Evolutionary conservation across 2,329 filamentous ascomycete species (phyloP).

Genomic region (Geosmithia morbida): DNA sequence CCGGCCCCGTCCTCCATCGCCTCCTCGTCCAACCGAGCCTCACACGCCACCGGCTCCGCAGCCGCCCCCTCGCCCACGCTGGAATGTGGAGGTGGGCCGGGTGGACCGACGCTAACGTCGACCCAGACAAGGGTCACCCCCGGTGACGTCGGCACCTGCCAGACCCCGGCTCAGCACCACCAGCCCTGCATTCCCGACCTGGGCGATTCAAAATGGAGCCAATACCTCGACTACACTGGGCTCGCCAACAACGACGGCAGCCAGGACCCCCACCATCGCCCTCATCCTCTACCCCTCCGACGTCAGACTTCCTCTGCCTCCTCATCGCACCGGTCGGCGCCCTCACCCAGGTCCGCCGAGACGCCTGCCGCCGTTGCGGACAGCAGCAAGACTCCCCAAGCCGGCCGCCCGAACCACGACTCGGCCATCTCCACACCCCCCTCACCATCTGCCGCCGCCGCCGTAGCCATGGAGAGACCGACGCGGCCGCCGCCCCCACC

Average conservation of each 20-base stretch:
- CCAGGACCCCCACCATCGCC: neutral
- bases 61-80: neutral
- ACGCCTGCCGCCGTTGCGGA: neutral
- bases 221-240: slow-evolving; percentile 13
- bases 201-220: slow-evolving; percentile 17
- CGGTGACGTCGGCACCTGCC: too few species aligned
- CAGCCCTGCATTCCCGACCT: slow-evolving; percentile 12
- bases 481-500: neutral
- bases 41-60: too few species aligned
- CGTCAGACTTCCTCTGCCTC: neutral
- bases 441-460: slow-evolving; percentile 6
- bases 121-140: neutral
- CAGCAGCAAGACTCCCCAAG: neutral
- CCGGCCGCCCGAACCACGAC: neutral
- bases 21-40: neutral
- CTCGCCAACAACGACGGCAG: slow-evolving; percentile 5
- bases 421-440: neutral
- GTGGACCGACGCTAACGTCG: neutral
- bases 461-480: slow-evolving; percentile 12
- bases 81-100: neutral
- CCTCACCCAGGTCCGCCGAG: slow-evolving; percentile 4
- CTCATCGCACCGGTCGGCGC: slow-evolving; percentile 1
- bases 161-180: neutral
- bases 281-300: neutral
- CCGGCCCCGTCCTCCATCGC: neutral